Conservation (phyloP, 1,139 yeast genomes). For the Candida pseudoviswanathii region DNA sequence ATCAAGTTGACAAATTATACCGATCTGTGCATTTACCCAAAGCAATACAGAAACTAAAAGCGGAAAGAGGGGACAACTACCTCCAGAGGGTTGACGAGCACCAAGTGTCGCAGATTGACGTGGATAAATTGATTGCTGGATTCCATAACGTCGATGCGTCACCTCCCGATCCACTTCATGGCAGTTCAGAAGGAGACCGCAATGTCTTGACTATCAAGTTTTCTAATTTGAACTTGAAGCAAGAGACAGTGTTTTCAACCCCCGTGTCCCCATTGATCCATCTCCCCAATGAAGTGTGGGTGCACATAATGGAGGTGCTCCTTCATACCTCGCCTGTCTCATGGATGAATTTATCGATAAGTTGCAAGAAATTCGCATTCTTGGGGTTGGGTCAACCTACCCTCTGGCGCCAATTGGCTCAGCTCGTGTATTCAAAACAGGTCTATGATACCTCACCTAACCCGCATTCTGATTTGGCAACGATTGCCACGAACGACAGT, state of each 20-base stretch:
- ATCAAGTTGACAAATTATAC: constrained; percentile 68
- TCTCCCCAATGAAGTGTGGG: constrained; percentile 68
- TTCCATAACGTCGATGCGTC: constrained; percentile 31
- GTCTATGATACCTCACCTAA: constrained; percentile 44
- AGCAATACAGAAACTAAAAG: constrained; percentile 24
- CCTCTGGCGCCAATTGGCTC: constrained; percentile 61
- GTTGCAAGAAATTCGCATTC: constrained; percentile 63
- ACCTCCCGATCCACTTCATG: constrained; percentile 29
- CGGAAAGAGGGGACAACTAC: constrained; percentile 34
- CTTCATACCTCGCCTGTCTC: constrained; percentile 57
- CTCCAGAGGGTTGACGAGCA: constrained; percentile 33
- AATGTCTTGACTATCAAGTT: constrained; percentile 29
- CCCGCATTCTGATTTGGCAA: neutral
- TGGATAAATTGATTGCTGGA: constrained; percentile 32
- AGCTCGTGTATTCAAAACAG: constrained; percentile 60
- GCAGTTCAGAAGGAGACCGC: constrained; percentile 4
- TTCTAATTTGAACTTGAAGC: constrained; percentile 33
- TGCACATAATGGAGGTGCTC: constrained; percentile 55
- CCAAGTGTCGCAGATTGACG: constrained; percentile 40
- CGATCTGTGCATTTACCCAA: constrained; percentile 50
- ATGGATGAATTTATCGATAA: constrained; percentile 65
- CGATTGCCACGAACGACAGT: constrained; percentile 21
- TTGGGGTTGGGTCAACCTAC: constrained; percentile 59
- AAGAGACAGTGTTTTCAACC: constrained; percentile 27
- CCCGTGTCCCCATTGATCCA: constrained; percentile 59